phyloP scores from a whole-genome alignment of 2,329 filamentous ascomycete genomes.

The Colletotrichum graminicola region DNA sequence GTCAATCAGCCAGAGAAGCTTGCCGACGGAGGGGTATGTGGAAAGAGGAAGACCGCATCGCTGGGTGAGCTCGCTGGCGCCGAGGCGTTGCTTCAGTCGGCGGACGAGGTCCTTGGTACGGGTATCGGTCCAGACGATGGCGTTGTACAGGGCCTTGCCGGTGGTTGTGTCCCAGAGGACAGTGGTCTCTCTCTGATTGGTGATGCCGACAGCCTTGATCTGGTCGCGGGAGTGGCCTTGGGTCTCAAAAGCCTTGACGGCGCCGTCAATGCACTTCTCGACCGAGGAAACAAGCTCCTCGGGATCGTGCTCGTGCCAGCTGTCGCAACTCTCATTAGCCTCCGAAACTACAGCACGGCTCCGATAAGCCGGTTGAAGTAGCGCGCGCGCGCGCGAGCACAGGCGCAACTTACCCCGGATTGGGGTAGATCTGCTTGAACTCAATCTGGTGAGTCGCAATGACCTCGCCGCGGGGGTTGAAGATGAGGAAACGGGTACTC shows the following conservation, averaged over 20 bases:
- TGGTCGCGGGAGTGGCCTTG: slow-evolving; percentile 75
- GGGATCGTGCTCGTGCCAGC: slow-evolving; percentile 89
- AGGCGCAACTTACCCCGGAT: slow-evolving; percentile 72
- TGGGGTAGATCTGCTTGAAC: slow-evolving; percentile 79
- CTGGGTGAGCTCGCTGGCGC: slow-evolving; percentile 74
- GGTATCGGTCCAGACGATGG: slow-evolving; percentile 90
- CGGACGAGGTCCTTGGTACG: slow-evolving; percentile 78
- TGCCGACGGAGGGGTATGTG: slow-evolving; percentile 84
- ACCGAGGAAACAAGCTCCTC: slow-evolving; percentile 80
- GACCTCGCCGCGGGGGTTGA: slow-evolving; percentile 77
- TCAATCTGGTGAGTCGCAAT: slow-evolving; percentile 81
- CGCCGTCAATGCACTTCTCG: slow-evolving; percentile 80
- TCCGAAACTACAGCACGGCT: neutral
- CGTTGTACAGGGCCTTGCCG: slow-evolving; percentile 82
- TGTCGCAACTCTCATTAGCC: slow-evolving; percentile 50
- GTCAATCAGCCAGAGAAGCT: slow-evolving; percentile 81
- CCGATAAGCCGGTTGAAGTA: neutral
- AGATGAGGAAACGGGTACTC: slow-evolving; percentile 82
- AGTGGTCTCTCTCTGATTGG: slow-evolving; percentile 87
- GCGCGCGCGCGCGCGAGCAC: neutral
- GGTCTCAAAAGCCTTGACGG: slow-evolving; percentile 75
- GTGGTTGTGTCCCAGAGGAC: slow-evolving; percentile 84
- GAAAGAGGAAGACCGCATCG: slow-evolving; percentile 83
- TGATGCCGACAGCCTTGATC: slow-evolving; percentile 83
- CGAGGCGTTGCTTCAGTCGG: slow-evolving; percentile 75